phyloP scores from a whole-genome alignment of 148 eudicot species.

The Diospyros kaki region DNA sequence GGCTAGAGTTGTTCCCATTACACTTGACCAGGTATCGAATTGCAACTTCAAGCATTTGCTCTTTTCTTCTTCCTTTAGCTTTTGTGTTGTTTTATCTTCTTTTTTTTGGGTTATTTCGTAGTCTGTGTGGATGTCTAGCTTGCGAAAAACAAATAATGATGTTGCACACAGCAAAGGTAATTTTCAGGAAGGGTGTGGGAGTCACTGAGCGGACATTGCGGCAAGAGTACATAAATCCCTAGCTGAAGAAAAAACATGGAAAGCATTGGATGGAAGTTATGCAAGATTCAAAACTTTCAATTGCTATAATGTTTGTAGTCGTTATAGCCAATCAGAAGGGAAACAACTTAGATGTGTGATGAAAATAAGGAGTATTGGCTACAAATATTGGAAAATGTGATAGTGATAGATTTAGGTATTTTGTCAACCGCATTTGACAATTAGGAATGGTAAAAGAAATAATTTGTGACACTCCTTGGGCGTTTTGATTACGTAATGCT shows the following conservation, averaged over 20 bases:
- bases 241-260: not conserved
- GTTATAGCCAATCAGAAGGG: not conserved
- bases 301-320: not conserved
- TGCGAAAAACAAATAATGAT: not conserved
- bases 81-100: not conserved
- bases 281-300: not conserved
- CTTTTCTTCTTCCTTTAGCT: too few relatives aligned
- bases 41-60: not conserved
- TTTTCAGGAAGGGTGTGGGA: not conserved
- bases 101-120: not conserved
- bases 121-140: not conserved
- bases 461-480: not conserved
- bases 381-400: not conserved
- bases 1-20: slow-evolving; percentile 87
- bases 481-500: not conserved
- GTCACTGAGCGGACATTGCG: not conserved
- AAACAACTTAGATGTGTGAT: not conserved
- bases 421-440: not conserved
- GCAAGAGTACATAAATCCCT: not conserved
- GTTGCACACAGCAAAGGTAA: not conserved
- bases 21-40: slow-evolving; percentile 74
- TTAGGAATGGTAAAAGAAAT: not conserved
- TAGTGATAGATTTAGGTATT: not conserved
- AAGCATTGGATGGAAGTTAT: not conserved
- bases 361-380: not conserved